Base-by-base conservation (phyloP, 2,329 filamentous ascomycete genomes). In the Hypomyces rosellus region DNA sequence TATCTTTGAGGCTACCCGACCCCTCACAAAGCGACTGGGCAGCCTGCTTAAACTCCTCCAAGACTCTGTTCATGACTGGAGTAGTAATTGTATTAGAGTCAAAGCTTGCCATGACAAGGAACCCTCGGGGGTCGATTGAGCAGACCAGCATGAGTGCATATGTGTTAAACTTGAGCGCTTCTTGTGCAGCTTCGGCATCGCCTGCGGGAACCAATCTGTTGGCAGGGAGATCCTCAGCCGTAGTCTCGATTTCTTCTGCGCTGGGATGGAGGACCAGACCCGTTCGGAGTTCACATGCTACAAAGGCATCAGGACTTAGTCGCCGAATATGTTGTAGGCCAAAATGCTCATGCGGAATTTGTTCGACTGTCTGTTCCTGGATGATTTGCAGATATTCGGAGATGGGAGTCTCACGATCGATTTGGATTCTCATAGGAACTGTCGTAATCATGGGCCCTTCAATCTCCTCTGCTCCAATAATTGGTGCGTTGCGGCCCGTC, bases 91-190 rank as follows among this genome's bases (percentile, higher is more conserved):
- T 74, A n/a, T 76, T 75, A 18, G 80, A 81, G 59, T 86, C 82
- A 57, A 85, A 85, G 57, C 82, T 83, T 1, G 81, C 81, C 69
- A 81, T 82, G 50, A 82, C 69, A 14, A 77, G 64, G 59, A 85
- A 78, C 1, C 77, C 74, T 53, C 73, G 69, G 2, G 74, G 69
- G 34, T 80, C 75, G 5, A 85, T 66, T 4, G 77, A 81, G 62
- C 82, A 86, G 39, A 85, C 82, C 16, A 86, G 66, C 71, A 86
- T 85, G 33, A 86, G 74, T 1, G 81, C 76, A 59, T 85, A 84
- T 0, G 74, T 76, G 61, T 77, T 77, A 61, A 78, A 77, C 58
- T 76, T 76, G 56, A 84, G 70, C 1, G 80, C 81, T 56, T 84
- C 81, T 42, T 77, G 74, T 0, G 78, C 80, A 1, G 78, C 76